These are phyloP conservation scores for Lophiostoma macrostomum DNA, from an alignment of 495 filamentous ascomycete genomes.

Conservation along the genomic window DNA sequence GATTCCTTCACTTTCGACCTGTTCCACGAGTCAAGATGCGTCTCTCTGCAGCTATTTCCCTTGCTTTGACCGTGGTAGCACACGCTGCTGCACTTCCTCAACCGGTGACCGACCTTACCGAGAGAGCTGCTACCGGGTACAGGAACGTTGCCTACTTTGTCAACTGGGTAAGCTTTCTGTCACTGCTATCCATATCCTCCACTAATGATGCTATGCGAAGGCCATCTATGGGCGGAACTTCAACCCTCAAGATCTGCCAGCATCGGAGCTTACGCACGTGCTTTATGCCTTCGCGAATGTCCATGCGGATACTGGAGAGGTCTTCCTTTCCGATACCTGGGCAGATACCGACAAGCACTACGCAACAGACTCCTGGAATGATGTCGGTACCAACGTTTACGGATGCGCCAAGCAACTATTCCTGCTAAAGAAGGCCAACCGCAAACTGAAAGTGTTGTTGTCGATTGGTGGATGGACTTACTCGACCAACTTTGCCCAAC, in stretches of 20 bases:
- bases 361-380: slow-evolving; percentile 68
- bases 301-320: slow-evolving; percentile 69
- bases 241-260: slow-evolving; percentile 83
- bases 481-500: slow-evolving; percentile 77
- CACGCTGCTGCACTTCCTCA: slow-evolving; percentile 26
- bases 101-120: slow-evolving; percentile 8
- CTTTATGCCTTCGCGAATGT: slow-evolving; percentile 91
- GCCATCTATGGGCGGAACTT: slow-evolving; percentile 84
- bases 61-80: slow-evolving; percentile 11
- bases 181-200: not conserved
- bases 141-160: slow-evolving; percentile 83
- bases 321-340: slow-evolving; percentile 81
- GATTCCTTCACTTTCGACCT: not conserved
- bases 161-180: slow-evolving; percentile 59
- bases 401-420: slow-evolving; percentile 93
- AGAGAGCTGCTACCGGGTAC: slow-evolving; percentile 42
- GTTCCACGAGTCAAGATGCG: slow-evolving; percentile 22
- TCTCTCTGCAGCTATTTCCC: slow-evolving; percentile 9
- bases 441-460: slow-evolving; percentile 85
- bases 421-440: slow-evolving; percentile 82
- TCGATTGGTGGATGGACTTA: slow-evolving; percentile 98
- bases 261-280: slow-evolving; percentile 83
- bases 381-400: slow-evolving; percentile 61
- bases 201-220: slow-evolving; percentile 2
- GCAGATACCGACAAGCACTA: slow-evolving; percentile 86